phyloP scores from a whole-genome alignment of 345 rosid genomes.

The Syzygium aromaticum region DNA sequence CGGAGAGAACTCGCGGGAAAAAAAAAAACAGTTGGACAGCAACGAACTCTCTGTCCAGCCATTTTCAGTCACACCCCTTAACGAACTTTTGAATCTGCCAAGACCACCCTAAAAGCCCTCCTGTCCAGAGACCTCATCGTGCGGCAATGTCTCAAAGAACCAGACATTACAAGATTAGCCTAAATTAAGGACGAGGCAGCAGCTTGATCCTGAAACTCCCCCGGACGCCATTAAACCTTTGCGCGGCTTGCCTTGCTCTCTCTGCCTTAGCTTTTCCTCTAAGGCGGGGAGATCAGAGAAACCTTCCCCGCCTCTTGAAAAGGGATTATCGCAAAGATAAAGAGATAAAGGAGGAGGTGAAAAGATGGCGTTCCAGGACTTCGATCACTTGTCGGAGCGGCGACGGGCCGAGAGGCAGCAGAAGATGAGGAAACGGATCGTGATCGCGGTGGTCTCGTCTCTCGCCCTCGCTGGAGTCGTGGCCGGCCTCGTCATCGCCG shows the following conservation, averaged over 20 bases:
- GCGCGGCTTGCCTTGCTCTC: neutral
- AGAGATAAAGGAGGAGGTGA: neutral
- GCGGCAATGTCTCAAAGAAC: neutral
- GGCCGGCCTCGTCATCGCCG: conserved; percentile 28
- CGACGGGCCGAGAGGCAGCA: conserved; percentile 46
- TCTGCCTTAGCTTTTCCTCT: conserved; percentile 14
- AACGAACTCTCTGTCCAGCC: neutral
- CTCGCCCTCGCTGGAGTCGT: conserved; percentile 27
- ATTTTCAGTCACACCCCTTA: conserved; percentile 5
- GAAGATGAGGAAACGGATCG: conserved; percentile 36
- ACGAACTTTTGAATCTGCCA: conserved; percentile 18
- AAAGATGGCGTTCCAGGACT: conserved; percentile 85
- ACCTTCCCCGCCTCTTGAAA: neutral
- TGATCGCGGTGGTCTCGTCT: conserved; percentile 21
- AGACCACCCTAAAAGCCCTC: conserved; percentile 16
- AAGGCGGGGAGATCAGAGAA: conserved; percentile 1
- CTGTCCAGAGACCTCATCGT: conserved; percentile 34
- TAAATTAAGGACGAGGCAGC: neutral
- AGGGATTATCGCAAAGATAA: too few relatives aligned
- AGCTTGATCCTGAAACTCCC: neutral
- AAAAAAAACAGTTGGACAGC: conserved; percentile 11
- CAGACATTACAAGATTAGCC: neutral
- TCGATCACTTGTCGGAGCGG: conserved; percentile 61
- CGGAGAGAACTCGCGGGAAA: conserved; percentile 14
- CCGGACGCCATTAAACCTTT: neutral